phyloP scores from a whole-genome alignment of 441 rosid species.

The Pelargonium cotyledonis region DNA sequence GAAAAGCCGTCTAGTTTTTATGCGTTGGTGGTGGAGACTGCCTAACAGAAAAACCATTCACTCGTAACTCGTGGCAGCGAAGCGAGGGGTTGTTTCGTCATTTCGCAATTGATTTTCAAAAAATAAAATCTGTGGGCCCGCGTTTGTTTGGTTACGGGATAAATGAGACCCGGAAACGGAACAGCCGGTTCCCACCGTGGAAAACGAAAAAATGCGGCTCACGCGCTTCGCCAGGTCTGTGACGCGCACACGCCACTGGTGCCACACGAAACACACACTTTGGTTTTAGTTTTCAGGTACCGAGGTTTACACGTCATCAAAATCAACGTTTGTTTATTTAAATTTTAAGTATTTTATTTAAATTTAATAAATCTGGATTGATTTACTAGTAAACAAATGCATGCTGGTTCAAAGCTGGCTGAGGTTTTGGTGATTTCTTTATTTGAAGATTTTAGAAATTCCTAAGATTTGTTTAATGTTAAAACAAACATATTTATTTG shows the following conservation, averaged over 20 bases:
- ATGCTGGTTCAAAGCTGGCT: too few relatives aligned
- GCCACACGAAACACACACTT: background rate
- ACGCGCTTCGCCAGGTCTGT: too few relatives aligned
- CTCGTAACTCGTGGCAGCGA: conserved; percentile 1
- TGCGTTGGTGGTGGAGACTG: background rate
- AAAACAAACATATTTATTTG: too few relatives aligned
- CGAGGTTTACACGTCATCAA: background rate
- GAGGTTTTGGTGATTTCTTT: too few relatives aligned
- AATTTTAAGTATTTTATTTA: too few relatives aligned
- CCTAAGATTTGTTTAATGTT: too few relatives aligned
- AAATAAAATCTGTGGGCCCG: background rate
- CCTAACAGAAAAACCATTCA: background rate
- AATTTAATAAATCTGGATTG: too few relatives aligned
- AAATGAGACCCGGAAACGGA: background rate
- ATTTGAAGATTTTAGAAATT: too few relatives aligned
- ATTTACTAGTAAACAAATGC: too few relatives aligned
- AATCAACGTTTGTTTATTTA: background rate
- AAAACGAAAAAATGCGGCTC: background rate
- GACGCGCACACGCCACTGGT: background rate
- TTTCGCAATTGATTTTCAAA: background rate
- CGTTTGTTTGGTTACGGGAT: too few relatives aligned
- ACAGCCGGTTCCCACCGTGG: background rate
- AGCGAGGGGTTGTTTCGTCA: background rate
- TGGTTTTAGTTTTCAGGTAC: background rate
- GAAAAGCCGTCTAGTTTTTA: too few relatives aligned